These are phyloP conservation scores for Penicillium mononematosum DNA, from an alignment of 495 filamentous ascomycete species.

Conservation along the genomic window DNA sequence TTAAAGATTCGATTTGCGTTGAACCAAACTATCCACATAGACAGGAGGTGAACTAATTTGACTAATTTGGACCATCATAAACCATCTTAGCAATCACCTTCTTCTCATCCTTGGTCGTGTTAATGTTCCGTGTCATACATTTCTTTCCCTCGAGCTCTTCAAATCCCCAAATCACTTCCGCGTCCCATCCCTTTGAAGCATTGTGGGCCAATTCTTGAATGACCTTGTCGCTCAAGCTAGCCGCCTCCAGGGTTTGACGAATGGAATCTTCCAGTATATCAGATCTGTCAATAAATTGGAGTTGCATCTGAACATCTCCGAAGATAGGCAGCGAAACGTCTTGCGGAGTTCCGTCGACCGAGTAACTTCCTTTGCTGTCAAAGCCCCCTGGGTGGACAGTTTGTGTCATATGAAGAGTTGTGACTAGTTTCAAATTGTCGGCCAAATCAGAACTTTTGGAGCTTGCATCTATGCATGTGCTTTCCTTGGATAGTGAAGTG, in stretches of 20 bases:
- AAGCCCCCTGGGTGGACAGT: constrained; percentile 19
- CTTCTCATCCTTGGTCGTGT: constrained; percentile 50
- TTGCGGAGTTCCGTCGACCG: constrained; percentile 13
- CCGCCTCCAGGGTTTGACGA: constrained; percentile 5
- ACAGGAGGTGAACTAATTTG: background rate
- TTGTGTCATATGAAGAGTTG: constrained; percentile 19
- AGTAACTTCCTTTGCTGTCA: constrained; percentile 17
- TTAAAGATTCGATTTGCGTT: background rate
- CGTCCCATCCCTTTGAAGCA: constrained; percentile 18
- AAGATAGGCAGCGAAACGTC: constrained; percentile 22
- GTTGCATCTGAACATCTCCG: constrained; percentile 17
- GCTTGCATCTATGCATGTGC: background rate
- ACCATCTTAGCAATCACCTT: constrained; percentile 7
- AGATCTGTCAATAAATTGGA: constrained; percentile 10
- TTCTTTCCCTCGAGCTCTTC: constrained; percentile 17
- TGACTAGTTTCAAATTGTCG: constrained; percentile 1
- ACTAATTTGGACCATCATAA: background rate
- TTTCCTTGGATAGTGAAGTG: background rate
- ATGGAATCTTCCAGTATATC: constrained; percentile 14
- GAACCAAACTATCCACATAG: background rate
- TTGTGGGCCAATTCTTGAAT: constrained; percentile 24
- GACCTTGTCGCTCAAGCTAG: constrained; percentile 7
- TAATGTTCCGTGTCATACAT: constrained; percentile 18
- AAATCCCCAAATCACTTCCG: constrained; percentile 23
- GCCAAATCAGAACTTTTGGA: background rate